Percentiles rank a stretch among this genome's conserved stretches.
Evolutionary conservation across 2,329 filamentous ascomycete species (phyloP).

Genomic region (Pleomassaria siparia): DNA sequence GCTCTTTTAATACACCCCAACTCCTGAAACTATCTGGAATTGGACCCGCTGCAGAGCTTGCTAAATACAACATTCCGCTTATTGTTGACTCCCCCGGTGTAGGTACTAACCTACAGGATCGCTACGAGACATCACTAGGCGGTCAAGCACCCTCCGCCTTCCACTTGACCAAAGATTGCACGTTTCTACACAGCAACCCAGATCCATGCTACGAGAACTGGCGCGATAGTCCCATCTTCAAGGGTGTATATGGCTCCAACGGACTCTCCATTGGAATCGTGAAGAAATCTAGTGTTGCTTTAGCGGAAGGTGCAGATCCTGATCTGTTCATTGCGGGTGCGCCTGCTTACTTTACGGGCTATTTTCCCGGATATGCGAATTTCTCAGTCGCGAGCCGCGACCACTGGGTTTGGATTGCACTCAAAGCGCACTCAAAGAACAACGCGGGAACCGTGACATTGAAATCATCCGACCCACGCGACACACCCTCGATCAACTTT

Average conservation of each 20-base stretch:
- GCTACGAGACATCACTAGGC: constrained; percentile 52
- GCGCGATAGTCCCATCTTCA: constrained; percentile 36
- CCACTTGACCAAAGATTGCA: constrained; percentile 42
- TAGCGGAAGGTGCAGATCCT: constrained; percentile 42
- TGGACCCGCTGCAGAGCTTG: constrained; percentile 56
- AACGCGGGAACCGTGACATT: constrained; percentile 62
- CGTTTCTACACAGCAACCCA: constrained; percentile 31
- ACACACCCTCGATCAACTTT: constrained; percentile 58
- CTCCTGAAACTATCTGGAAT: constrained; percentile 64
- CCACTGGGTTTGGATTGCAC: constrained; percentile 52
- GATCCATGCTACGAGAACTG: constrained; percentile 52
- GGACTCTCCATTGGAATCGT: constrained; percentile 55
- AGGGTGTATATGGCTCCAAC: constrained; percentile 53
- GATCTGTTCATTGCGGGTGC: constrained; percentile 59
- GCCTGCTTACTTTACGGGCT: constrained; percentile 55
- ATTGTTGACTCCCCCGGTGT: constrained; percentile 58
- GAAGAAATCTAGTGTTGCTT: constrained; percentile 42
- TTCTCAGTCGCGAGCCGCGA: constrained; percentile 48
- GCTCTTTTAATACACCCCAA: constrained; percentile 64
- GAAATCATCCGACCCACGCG: constrained; percentile 60
- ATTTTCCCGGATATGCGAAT: constrained; percentile 56
- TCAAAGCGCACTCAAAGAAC: constrained; percentile 66
- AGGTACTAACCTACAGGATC: constrained; percentile 66
- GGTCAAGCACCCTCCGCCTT: constrained; percentile 45
- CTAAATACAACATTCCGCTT: constrained; percentile 54